Evolutionary conservation across 179 eudicot genomes (phyloP), one percentile per base, ranked within the genome.

Genomic region (Beta lomatogona): DNA sequence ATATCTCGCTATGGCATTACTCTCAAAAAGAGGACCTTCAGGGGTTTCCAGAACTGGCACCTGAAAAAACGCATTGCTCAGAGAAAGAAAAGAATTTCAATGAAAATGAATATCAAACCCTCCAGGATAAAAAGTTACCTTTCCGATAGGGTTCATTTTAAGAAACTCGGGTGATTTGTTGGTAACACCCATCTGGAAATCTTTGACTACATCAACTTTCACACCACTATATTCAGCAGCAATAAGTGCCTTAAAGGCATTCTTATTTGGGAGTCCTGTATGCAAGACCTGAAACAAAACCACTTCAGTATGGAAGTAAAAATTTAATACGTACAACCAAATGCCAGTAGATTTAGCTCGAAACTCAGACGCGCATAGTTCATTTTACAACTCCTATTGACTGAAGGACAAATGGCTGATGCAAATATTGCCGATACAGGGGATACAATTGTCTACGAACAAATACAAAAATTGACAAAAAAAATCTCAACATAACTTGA

Each of bases 111-210:
- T 16, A 36, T 3, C 18, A 44, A 44, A 22, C 41, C 3, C 31
- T 12, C 6, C 9, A 73, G 16, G 44, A 50, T 13, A 3, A 11
- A 73, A 50, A 3, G 6, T 0, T 81, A 94, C 99, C 98, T 96
- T 96, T 58, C 99, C 98, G 41, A 96, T 82, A 8, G 99, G 99
- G 80, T 94, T 94, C 97, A 93, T 91, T 82, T 93, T 89, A 31
- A 96, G 85, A 74, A 91, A 96, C 82, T 93, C 97, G 0, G 97
- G 95, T 10, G 94, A 81, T 87, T 96, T 96, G 80, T 96, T 94
- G 31, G 99, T 72, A 8, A 91, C 95, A 36, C 99, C 98, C 94
- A 96, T 89, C 82, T 92, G 82, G 80, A 96, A 96, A 72, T 91
- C 79, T 69, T 90, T 81, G 5, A 61, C 88, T 48, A 91, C 69